Evolutionary conservation across 768 basidiomycete genomes (phyloP).

Genomic region (Multifurca ochricompacta): DNA sequence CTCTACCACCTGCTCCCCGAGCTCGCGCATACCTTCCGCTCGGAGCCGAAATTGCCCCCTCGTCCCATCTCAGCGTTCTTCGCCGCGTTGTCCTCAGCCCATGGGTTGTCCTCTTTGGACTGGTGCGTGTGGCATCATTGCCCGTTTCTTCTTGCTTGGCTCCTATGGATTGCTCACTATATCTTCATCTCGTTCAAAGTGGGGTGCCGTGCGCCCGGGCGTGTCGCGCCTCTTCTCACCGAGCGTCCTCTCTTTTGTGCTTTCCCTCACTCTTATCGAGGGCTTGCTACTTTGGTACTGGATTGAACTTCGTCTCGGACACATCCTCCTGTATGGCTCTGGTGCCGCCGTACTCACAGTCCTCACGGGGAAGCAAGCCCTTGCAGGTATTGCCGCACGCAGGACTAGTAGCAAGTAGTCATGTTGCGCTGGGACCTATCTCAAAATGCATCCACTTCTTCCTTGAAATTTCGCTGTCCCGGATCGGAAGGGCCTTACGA

Average conservation of each 20-base stretch:
- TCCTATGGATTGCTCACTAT: neutral
- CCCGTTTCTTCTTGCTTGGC: neutral
- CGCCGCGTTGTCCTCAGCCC: constrained; percentile 53
- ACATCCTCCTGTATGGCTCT: constrained; percentile 69
- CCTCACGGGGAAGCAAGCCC: constrained; percentile 65
- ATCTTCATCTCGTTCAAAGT: constrained; percentile 35
- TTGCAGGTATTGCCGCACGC: constrained; percentile 52
- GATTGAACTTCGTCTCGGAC: constrained; percentile 74
- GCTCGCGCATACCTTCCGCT: constrained; percentile 78
- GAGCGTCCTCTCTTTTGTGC: constrained; percentile 62
- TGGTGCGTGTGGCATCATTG: constrained; percentile 45
- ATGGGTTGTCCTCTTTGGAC: constrained; percentile 61
- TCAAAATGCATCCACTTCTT: neutral
- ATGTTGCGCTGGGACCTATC: neutral
- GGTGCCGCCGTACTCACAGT: constrained; percentile 56
- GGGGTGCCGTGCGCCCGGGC: constrained; percentile 50
- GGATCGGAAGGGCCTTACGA: neutral
- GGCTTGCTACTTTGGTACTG: constrained; percentile 82
- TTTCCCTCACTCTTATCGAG: constrained; percentile 69
- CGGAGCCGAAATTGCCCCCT: constrained; percentile 71
- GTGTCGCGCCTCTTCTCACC: constrained; percentile 58
- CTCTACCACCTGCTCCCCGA: constrained; percentile 64
- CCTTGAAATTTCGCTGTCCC: neutral
- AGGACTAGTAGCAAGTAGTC: constrained; percentile 36
- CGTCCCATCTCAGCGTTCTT: constrained; percentile 60